phyloP scores from a whole-genome alignment of 2,329 filamentous ascomycete species.

The Phialophora expanda region DNA sequence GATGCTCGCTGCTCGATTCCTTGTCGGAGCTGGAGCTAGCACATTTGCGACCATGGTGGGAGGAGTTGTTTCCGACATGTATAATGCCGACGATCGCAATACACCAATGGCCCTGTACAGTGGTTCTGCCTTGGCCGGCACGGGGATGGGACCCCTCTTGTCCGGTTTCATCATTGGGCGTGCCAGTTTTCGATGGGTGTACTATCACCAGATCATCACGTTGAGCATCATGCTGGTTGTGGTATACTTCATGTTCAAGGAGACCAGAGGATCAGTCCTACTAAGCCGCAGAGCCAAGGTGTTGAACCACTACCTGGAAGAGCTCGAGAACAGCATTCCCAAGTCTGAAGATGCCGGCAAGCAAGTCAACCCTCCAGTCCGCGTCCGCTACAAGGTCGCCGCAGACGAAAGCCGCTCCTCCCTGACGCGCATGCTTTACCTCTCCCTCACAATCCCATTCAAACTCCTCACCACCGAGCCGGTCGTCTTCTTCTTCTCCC shows the following conservation, averaged over 20 bases:
- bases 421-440: conserved; percentile 35
- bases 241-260: conserved; percentile 74
- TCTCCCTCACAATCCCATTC: conserved; percentile 40
- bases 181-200: conserved; percentile 81
- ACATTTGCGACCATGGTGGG: conserved; percentile 88
- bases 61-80: conserved; percentile 88
- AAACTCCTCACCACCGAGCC: conserved; percentile 66
- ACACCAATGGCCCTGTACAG: conserved; percentile 89
- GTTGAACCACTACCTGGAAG: conserved; percentile 79
- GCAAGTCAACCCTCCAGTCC: background rate
- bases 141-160: conserved; percentile 76
- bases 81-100: conserved; percentile 77
- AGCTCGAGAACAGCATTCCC: conserved; percentile 48
- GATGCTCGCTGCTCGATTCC: conserved; percentile 73
- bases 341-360: conserved; percentile 62
- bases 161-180: conserved; percentile 71
- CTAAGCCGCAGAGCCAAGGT: conserved; percentile 73
- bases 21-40: conserved; percentile 72
- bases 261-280: conserved; percentile 81
- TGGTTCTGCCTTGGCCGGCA: conserved; percentile 77
- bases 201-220: conserved; percentile 80
- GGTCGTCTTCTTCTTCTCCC: conserved; percentile 73
- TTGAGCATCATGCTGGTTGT: conserved; percentile 67
- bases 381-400: conserved; percentile 36
- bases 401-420: conserved; percentile 37